Conservation (phyloP, 2,329 filamentous ascomycete species). For the Apiospora phragmitis region DNA sequence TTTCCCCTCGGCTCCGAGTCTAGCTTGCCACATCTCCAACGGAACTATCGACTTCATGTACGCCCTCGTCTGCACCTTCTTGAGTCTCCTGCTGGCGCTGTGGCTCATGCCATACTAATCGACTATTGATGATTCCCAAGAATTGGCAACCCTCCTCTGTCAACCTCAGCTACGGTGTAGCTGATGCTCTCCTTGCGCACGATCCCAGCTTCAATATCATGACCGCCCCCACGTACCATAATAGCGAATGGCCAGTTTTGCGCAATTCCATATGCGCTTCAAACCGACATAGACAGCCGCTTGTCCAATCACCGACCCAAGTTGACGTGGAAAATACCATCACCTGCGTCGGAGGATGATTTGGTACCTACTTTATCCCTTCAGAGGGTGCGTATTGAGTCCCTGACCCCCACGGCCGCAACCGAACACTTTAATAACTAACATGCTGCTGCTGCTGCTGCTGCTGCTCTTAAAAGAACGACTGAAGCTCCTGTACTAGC, state of each 20-base stretch:
- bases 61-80: neutral
- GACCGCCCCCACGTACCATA: slow-evolving; percentile 7
- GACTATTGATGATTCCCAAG: neutral
- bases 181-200: slow-evolving; percentile 4
- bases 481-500: slow-evolving; percentile 70
- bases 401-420: slow-evolving; percentile 11
- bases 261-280: slow-evolving; percentile 4
- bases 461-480: slow-evolving; percentile 52
- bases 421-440: slow-evolving; percentile 3
- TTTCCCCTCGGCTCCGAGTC: slow-evolving; percentile 1
- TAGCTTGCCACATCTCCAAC: neutral
- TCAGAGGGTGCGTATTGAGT: slow-evolving; percentile 66
- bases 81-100: neutral
- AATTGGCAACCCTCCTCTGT: neutral
- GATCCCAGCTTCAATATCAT: slow-evolving; percentile 6
- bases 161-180: neutral
- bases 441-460: neutral
- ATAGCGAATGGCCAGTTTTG: slow-evolving; percentile 10
- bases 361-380: slow-evolving; percentile 76
- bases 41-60: slow-evolving; percentile 6
- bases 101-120: neutral
- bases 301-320: slow-evolving; percentile 3
- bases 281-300: neutral
- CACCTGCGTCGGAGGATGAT: slow-evolving; percentile 53
- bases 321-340: slow-evolving; percentile 10